A percentile compares a stretch with the other conserved stretches of the same genome.
phyloP scores from a whole-genome alignment of 768 basidiomycete genomes.

The Leccinellum albellum region DNA sequence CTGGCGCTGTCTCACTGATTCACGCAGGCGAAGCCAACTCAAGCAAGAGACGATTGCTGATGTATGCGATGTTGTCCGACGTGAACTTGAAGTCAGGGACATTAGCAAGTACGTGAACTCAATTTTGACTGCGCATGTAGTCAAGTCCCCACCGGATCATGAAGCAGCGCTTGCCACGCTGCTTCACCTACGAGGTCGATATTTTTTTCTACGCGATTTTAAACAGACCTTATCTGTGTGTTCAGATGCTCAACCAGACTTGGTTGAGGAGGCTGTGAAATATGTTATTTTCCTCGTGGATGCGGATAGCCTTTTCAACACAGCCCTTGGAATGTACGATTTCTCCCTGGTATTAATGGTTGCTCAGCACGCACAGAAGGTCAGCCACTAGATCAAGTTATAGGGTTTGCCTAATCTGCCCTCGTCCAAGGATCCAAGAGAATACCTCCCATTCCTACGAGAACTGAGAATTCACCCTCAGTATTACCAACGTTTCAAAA shows the following conservation, averaged over 20 bases:
- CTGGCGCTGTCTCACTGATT: slow-evolving; percentile 1
- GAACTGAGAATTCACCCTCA: slow-evolving; percentile 73
- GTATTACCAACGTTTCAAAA: slow-evolving; percentile 82
- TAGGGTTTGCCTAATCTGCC: slow-evolving; percentile 2
- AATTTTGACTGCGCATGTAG: slow-evolving; percentile 88
- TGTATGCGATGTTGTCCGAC: slow-evolving; percentile 75
- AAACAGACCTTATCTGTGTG: not conserved
- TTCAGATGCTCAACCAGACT: slow-evolving; percentile 48
- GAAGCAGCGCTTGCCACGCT: slow-evolving; percentile 78
- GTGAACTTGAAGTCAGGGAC: slow-evolving; percentile 67
- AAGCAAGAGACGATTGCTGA: slow-evolving; percentile 55
- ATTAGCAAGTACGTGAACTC: slow-evolving; percentile 82
- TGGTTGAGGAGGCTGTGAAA: slow-evolving; percentile 95
- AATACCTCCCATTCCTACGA: slow-evolving; percentile 95
- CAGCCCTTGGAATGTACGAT: slow-evolving; percentile 98
- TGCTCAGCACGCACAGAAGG: slow-evolving; percentile 96
- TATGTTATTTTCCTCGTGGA: slow-evolving; percentile 98
- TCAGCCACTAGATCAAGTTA: slow-evolving; percentile 27
- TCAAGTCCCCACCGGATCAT: slow-evolving; percentile 87
- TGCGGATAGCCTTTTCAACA: slow-evolving; percentile 86
- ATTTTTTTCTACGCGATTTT: not conserved
- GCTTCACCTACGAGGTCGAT: slow-evolving; percentile 71
- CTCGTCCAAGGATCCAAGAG: slow-evolving; percentile 81
- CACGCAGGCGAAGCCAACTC: slow-evolving; percentile 54
- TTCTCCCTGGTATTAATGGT: slow-evolving; percentile 94